Evolutionary conservation across 2,329 filamentous ascomycete species (phyloP).

Genomic region (Cordyceps fumosorosea): DNA sequence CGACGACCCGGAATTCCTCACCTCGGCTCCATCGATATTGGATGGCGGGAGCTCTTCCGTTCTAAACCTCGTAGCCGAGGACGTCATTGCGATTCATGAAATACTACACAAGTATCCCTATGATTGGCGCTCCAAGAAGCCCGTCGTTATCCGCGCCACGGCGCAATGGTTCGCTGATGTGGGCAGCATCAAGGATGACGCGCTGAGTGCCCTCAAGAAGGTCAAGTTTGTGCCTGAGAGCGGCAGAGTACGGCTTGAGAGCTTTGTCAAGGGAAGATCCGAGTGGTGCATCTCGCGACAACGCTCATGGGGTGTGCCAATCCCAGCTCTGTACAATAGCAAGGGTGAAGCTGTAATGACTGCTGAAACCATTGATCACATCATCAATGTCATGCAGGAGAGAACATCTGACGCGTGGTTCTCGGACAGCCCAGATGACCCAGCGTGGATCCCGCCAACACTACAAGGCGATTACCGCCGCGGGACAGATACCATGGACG

Average conservation of each 20-base stretch:
- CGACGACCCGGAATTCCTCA: constrained; percentile 57
- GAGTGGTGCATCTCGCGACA: constrained; percentile 99
- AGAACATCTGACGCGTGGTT: constrained; percentile 93
- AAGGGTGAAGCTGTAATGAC: constrained; percentile 72
- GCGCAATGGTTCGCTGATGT: constrained; percentile 98
- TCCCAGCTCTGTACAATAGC: constrained; percentile 77
- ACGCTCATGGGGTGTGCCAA: constrained; percentile 92
- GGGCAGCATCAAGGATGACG: constrained; percentile 67
- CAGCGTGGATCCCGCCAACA: constrained; percentile 65
- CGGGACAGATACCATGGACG: constrained; percentile 95
- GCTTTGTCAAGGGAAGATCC: constrained; percentile 78
- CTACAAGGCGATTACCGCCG: constrained; percentile 58
- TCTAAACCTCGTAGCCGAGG: constrained; percentile 57
- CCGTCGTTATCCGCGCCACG: constrained; percentile 84
- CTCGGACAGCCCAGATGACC: constrained; percentile 70
- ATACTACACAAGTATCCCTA: constrained; percentile 94
- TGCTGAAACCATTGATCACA: constrained; percentile 72
- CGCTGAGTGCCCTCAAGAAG: constrained; percentile 60
- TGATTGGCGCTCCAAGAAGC: constrained; percentile 93
- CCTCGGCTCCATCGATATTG: constrained; percentile 62
- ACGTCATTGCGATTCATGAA: constrained; percentile 62
- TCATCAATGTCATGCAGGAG: constrained; percentile 69
- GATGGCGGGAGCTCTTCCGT: constrained; percentile 63
- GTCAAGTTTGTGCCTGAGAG: constrained; percentile 74
- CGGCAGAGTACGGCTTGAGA: constrained; percentile 68